Evolutionary conservation across 345 rosid species (phyloP).

Genomic region (Zanthoxylum bungeanum): DNA sequence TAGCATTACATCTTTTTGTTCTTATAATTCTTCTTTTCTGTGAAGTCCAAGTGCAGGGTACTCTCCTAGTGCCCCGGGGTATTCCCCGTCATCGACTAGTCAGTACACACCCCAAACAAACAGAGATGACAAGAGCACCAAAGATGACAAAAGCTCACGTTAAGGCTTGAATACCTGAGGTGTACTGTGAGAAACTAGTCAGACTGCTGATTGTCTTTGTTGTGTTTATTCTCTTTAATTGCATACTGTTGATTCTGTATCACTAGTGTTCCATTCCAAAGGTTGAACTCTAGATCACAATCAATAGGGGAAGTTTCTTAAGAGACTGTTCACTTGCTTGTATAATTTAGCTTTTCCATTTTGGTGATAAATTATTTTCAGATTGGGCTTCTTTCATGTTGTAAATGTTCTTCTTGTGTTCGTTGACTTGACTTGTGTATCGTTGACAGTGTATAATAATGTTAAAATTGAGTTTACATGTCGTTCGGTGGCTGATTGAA

Average conservation of each 20-base stretch:
- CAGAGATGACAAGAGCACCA: conserved; percentile 31
- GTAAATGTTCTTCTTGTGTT: background rate
- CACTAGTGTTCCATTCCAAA: background rate
- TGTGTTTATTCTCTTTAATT: background rate
- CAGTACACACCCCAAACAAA: conserved; percentile 54
- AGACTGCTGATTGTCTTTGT: background rate
- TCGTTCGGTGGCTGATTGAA: too few species aligned
- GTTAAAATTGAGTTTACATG: too few species aligned
- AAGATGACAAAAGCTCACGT: conserved; percentile 19
- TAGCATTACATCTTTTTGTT: too few species aligned
- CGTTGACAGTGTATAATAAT: too few species aligned
- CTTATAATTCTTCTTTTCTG: too few species aligned
- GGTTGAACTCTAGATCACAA: background rate
- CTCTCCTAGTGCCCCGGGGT: conserved; percentile 44
- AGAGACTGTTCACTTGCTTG: background rate
- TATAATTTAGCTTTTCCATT: background rate
- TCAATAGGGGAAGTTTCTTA: background rate
- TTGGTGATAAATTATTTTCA: background rate
- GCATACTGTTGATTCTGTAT: background rate
- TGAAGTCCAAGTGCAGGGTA: too few species aligned
- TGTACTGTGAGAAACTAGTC: background rate
- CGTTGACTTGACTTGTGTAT: too few species aligned
- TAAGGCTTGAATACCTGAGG: background rate
- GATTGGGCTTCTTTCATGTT: background rate
- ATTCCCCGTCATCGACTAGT: conserved; percentile 55